These are phyloP conservation scores for Umbelopsis sp. DNA, from an alignment of 192 early-diverging fungal genomes.

Conservation along the genomic window DNA sequence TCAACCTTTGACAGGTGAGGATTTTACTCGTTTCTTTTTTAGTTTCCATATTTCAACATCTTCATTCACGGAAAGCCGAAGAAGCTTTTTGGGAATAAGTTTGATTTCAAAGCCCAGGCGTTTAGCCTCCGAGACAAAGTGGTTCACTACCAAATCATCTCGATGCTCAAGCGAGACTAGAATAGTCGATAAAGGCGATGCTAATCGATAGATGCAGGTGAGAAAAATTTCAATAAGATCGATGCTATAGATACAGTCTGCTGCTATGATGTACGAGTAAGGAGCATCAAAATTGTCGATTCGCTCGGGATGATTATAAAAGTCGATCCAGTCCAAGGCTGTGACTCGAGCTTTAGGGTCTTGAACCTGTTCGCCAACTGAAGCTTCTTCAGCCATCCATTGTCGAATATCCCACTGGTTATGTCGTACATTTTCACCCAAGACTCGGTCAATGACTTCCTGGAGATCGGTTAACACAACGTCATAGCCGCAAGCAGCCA, in stretches of 20 bases:
- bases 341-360: slow-evolving; percentile 13
- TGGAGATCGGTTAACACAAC: slow-evolving; percentile 30
- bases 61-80: slow-evolving; percentile 22
- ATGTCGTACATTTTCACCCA: slow-evolving; percentile 18
- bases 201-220: slow-evolving; percentile 15
- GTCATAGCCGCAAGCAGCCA: slow-evolving; percentile 32
- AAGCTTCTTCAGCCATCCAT: slow-evolving; percentile 20
- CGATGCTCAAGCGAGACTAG: slow-evolving; percentile 35
- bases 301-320: background rate
- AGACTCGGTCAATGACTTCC: slow-evolving; percentile 24
- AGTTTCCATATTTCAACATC: slow-evolving; percentile 39
- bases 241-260: slow-evolving; percentile 39
- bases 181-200: slow-evolving; percentile 9
- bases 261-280: slow-evolving; percentile 34
- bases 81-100: slow-evolving; percentile 20
- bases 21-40: slow-evolving; percentile 25
- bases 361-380: background rate
- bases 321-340: slow-evolving; percentile 32
- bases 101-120: slow-evolving; percentile 28
- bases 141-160: slow-evolving; percentile 33
- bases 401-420: slow-evolving; percentile 21
- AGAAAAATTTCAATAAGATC: slow-evolving; percentile 31
- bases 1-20: background rate
- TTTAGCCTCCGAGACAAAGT: slow-evolving; percentile 30
- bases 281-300: slow-evolving; percentile 7